A percentile compares a stretch with the other conserved stretches of the same genome.
Conservation (phyloP, 2,329 filamentous ascomycete species). For the Colletotrichum navitas region DNA sequence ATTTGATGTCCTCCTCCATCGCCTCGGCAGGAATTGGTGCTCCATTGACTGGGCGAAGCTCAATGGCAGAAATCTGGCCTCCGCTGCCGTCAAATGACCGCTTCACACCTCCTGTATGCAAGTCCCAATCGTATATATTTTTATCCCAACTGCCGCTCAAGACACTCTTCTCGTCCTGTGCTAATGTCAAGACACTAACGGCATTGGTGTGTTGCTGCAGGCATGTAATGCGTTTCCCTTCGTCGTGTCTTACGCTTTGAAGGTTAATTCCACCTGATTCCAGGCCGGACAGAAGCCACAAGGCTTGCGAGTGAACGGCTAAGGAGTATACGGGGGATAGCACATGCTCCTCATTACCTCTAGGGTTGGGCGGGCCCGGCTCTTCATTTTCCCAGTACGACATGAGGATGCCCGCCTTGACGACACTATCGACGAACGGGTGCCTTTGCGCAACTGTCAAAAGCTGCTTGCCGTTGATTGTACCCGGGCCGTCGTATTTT, state of each 20-base stretch:
- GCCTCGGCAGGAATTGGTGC: constrained; percentile 82
- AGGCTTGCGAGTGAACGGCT: constrained; percentile 87
- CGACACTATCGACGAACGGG: constrained; percentile 96
- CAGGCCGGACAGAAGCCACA: constrained; percentile 92
- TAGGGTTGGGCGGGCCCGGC: constrained; percentile 57
- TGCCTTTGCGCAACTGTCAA: constrained; percentile 96
- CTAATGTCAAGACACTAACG: constrained; percentile 86
- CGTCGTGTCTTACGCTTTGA: constrained; percentile 92
- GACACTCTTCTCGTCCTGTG: constrained; percentile 87
- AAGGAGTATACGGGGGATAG: constrained; percentile 95
- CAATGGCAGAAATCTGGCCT: constrained; percentile 88
- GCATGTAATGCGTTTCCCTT: constrained; percentile 88
- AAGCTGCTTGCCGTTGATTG: constrained; percentile 93
- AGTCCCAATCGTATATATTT: constrained; percentile 91
- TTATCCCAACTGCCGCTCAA: constrained; percentile 98
- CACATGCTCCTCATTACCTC: constrained; percentile 69
- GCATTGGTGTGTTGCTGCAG: constrained; percentile 89
- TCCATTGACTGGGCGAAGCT: constrained; percentile 82
- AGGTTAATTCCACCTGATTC: constrained; percentile 94
- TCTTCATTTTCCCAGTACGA: constrained; percentile 99
- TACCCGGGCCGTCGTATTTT: constrained; percentile 95
- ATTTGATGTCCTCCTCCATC: constrained; percentile 66
- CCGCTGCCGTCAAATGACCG: constrained; percentile 82
- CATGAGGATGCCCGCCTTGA: constrained; percentile 92
- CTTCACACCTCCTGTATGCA: constrained; percentile 84